Evolutionary conservation across 371 early-diverging fungal species (phyloP), one percentile per base, ranked within the genome.

Genomic region (Umbelopsis sp.): DNA sequence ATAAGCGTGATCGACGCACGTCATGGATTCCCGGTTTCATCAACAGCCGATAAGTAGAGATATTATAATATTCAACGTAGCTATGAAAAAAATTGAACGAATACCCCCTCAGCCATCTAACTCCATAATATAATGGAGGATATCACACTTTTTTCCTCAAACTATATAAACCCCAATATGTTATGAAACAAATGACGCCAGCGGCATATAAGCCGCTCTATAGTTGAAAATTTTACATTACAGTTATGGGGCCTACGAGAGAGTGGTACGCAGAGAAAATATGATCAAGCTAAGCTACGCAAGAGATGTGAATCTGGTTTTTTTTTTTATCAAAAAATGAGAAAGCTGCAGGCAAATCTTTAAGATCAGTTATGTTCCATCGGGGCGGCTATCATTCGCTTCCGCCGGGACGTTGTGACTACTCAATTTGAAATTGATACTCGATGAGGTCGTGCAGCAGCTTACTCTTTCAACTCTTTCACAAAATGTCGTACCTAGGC

Each of bases 11-110:
- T 37, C 76, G 76, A 65, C 78, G 78, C 64, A 50, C 70, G 24
- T 81, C 81, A 29, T 81, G 79, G 78, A 74, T 78, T 62, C 69
- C 79, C 46, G 74, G 69, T 11, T 76, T 78, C 68, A 76, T 80
- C 70, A 74, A 72, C 63, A 44, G 70, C 32, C 69, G 72, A 72
- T 72, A 72, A 50, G 52, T 32, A 32, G 53, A 57, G 22, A 18
- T 18, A 12, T 12, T 48, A 57, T 57, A 18, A 16, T 35, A 41
- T 41, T 41, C 41, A 41, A 41, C 41, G 41, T 57, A 35, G 35
- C 29, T 57, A 35, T 18, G 29, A 57, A 57, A 35, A 57, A 16
- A 24, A 53, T 8, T 53, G 48, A 48, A 53, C 53, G 32, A 57
- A 57, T 57, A 57, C 57, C 57, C 29, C 57, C 57, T 29, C 35